Conservation (phyloP, 331 rosid species). For the Acacia concinna region DNA sequence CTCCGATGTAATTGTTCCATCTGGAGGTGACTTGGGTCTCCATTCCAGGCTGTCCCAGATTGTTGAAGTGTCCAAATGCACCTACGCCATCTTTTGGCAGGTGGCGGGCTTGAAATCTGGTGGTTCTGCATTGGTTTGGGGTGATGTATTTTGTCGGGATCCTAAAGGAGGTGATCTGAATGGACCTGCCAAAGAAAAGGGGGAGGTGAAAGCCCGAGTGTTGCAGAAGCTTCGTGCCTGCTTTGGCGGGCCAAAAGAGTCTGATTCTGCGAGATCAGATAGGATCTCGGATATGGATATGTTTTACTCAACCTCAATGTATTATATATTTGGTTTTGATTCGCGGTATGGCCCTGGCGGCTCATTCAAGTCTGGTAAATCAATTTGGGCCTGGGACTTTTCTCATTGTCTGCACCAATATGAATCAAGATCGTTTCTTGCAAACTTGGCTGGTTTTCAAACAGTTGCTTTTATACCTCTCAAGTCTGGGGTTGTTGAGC, state of each 20-base stretch:
- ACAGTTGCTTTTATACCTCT: conserved; percentile 77
- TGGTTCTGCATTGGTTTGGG: conserved; percentile 66
- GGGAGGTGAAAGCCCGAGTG: conserved; percentile 59
- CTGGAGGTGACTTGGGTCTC: conserved; percentile 42
- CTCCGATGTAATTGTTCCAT: conserved; percentile 45
- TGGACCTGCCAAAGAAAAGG: conserved; percentile 45
- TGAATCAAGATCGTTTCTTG: conserved; percentile 64
- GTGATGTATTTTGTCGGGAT: conserved; percentile 69
- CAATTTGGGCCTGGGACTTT: conserved; percentile 65
- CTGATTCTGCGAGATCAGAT: conserved; percentile 47
- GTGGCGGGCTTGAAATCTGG: conserved; percentile 74
- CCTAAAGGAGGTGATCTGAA: conserved; percentile 22
- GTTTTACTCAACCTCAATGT: conserved; percentile 72
- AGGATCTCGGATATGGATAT: conserved; percentile 62
- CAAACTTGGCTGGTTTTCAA: conserved; percentile 69
- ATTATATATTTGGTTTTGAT: conserved; percentile 59
- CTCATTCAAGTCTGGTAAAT: conserved; percentile 62
- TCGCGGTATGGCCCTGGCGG: conserved; percentile 59
- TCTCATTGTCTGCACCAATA: conserved; percentile 55
- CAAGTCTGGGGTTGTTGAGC: conserved; percentile 78
- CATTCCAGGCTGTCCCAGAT: conserved; percentile 63
- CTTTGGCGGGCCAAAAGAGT: conserved; percentile 49
- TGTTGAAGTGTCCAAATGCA: conserved; percentile 73
- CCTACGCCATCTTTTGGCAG: conserved; percentile 85
- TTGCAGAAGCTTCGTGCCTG: conserved; percentile 66